phyloP scores from a whole-genome alignment of 1,139 yeast genomes.

The Suhomyces panamericanus region DNA sequence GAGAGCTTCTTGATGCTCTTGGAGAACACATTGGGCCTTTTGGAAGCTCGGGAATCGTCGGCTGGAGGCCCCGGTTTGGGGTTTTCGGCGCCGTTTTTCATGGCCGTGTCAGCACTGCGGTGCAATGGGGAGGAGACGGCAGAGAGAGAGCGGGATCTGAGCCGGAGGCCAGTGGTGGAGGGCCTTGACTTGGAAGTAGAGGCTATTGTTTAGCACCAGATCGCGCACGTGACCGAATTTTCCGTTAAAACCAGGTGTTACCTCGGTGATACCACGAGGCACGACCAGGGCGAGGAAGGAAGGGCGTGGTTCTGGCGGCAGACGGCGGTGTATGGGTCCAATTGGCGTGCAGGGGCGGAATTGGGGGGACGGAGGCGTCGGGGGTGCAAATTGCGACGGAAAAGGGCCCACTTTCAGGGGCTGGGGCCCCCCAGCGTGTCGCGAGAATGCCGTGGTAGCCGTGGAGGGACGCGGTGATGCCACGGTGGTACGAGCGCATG shows the following conservation, averaged over 20 bases:
- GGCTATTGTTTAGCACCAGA: slow-evolving; percentile 2
- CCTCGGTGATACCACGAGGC: slow-evolving; percentile 1
- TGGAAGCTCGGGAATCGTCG: slow-evolving; percentile 9
- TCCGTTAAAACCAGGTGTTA: slow-evolving; percentile 5
- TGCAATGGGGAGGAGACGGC: too few species aligned
- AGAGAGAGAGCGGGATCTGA: not conserved
- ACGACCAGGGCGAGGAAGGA: not conserved
- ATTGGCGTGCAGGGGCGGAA: not conserved
- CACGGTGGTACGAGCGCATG: slow-evolving; percentile 1
- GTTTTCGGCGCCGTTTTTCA: slow-evolving; percentile 14
- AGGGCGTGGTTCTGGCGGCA: not conserved
- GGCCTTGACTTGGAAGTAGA: not conserved
- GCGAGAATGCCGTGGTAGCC: not conserved
- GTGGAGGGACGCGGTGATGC: not conserved
- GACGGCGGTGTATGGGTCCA: not conserved
- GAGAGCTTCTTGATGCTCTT: slow-evolving; percentile 21
- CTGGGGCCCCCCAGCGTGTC: too few species aligned
- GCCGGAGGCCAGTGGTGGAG: not conserved
- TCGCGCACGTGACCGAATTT: slow-evolving; percentile 5
- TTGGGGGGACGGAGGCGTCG: not conserved
- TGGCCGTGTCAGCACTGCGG: slow-evolving; percentile 3
- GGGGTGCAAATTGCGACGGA: not conserved
- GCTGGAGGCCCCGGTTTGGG: not conserved
- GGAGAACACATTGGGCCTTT: slow-evolving; percentile 16
- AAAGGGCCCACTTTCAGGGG: too few species aligned